Percentiles rank a stretch among this genome's conserved stretches.
Conservation (phyloP, 78 protist genomes). For the Anaeramoeba flamelloides region DNA sequence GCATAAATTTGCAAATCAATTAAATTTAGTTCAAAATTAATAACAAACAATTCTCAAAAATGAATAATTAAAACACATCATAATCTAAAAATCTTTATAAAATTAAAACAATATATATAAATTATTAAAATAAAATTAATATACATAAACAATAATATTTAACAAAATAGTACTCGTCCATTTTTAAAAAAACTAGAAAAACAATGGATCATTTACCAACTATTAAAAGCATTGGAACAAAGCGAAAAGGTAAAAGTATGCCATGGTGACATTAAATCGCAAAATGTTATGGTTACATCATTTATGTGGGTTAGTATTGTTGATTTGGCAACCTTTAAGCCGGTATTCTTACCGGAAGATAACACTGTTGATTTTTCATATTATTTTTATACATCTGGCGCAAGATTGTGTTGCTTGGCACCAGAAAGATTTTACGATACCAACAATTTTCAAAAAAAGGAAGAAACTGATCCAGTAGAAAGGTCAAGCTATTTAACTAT, state of each 20-base stretch:
- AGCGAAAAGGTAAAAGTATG: constrained; percentile 21
- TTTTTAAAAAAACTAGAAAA: constrained; percentile 46
- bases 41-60: too few species aligned
- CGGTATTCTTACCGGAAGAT: neutral
- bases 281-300: constrained; percentile 58
- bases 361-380: constrained; percentile 76
- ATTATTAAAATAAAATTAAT: too few species aligned
- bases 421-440: constrained; percentile 70
- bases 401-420: constrained; percentile 55
- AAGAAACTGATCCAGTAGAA: too few species aligned
- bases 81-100: too few species aligned
- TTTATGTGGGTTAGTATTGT: constrained; percentile 47
- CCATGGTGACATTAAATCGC: constrained; percentile 46
- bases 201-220: constrained; percentile 60
- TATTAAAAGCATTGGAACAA: constrained; percentile 46
- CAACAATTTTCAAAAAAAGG: neutral
- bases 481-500: too few species aligned
- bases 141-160: too few species aligned
- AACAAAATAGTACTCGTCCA: constrained; percentile 64
- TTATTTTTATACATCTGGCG: constrained; percentile 60
- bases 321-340: constrained; percentile 34
- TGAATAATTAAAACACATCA: too few species aligned
- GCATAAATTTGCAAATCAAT: too few species aligned
- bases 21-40: too few species aligned
- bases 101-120: too few species aligned